Evolutionary conservation across 2,329 filamentous ascomycete species (phyloP), one percentile per base, ranked within the genome.

Genomic region (Dactylellina parvicollis): DNA sequence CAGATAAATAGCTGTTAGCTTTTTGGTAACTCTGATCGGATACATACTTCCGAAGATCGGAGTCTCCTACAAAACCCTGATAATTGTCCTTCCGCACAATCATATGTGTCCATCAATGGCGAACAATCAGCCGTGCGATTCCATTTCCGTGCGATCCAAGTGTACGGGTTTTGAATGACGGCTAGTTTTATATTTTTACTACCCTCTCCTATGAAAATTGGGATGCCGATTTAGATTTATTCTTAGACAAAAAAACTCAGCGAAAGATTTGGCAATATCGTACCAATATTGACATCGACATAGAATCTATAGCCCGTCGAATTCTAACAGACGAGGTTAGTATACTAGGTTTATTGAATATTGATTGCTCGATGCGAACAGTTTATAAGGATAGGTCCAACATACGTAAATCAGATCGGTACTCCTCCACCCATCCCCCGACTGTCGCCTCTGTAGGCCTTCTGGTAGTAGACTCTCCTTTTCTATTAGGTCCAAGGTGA

Each of bases 331-430:
- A 38, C 12, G 5, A 26, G 9, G n/a, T n/a, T n/a, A n/a, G n/a
- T n/a, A n/a, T n/a, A n/a, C 32, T 36, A 36, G 14, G 7, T 36
- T 8, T 36, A 36, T 36, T 8, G 32, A 5, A 32, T 32, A 32
- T 32, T 12, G 5, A 32, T 5, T 32, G 5, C 30, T 5, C 5
- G 5, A n/a, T 20, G 26, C 16, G 10, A 50, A 50, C 4, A 30
- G 12, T n/a, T 8, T 26, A 20, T 26, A n/a, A 40, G 8, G n/a
- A 8, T 49, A 36, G 14, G 10, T 36, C 56, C 36, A 65, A 65
- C 50, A 52, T 67, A 67, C 62, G 52, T 67, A 67, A 20, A 50
- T 20, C n/a, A 67, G 20, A 36, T 59, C 62, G 1, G 54, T 52
- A 28, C 24, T 59, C 54, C 52, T 57, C 42, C 42, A 59, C 8